Evolutionary conservation across 306 rosid species (phyloP), one percentile per base, ranked within the genome.

Genomic region (Adenanthera pavonina): DNA sequence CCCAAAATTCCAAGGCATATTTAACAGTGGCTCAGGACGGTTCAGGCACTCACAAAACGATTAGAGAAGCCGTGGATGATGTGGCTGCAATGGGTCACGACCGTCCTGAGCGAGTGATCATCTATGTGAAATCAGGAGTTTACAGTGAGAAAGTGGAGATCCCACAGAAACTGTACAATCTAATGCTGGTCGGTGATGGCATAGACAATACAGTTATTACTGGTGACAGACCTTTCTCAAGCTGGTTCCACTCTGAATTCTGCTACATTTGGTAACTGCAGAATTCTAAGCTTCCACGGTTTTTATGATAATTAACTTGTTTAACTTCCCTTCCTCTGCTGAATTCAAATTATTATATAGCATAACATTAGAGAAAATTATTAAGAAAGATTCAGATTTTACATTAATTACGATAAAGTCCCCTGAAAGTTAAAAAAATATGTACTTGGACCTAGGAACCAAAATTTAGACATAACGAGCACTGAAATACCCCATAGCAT

Each of bases 141-240:
- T 82, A 88, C 69, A 30, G n/a, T 15, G 88, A 86, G 78, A 88
- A 82, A 36, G 93, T 90, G 11, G 85, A 82, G 71, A 84, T 86
- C 35, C 74, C 35, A 5, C 2, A 46, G 34, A 35, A 66, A 3
- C 6, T 75, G 72, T 77, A 40, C 44, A 88, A 88, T 67, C 44
- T 86, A 8, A 86, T 86, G 86, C 9, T 90, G 12, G 86, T 90
- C 2, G 86, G 91, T 8, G 91, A 84, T 77, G 91, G 90, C 62
- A 80, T 82, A 3, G 87, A 83, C 48, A 74, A 20, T 72, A 89
- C 87, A 4, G 52, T 85, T 0, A 65, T 81, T 78, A 81, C 78
- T 33, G 36, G 85, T 7, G 74, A 49, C 47, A 79, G 80, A 74
- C 43, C 80, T 75, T 17, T 64, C 34, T 3, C 81, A 48, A 40